A percentile compares a stretch with the other conserved stretches of the same genome.
Conservation (phyloP, 495 filamentous ascomycete genomes). For the Daldinia childiae region DNA sequence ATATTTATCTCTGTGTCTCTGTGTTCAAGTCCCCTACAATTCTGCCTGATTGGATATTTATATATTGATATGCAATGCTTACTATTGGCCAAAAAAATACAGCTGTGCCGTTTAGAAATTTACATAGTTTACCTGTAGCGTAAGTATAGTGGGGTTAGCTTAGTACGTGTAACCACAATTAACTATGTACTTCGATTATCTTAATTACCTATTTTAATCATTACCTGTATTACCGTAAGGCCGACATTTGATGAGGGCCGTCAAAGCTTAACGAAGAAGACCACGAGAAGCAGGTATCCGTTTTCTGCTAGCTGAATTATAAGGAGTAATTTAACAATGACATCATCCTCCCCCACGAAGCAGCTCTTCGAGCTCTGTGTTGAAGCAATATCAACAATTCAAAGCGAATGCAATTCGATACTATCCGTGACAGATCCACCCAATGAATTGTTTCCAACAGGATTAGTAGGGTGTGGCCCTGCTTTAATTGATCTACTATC, state of each 20-base stretch:
- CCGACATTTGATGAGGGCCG: no score
- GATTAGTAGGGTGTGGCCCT: constrained; percentile 50
- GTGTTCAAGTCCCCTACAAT: neutral
- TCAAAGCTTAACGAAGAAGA: no score
- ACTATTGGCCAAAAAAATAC: neutral
- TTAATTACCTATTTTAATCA: neutral
- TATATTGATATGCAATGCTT: neutral
- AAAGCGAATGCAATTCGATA: constrained; percentile 42
- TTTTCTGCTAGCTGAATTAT: no score
- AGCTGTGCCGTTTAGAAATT: no score
- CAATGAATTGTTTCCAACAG: constrained; percentile 28
- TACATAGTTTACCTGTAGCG: no score
- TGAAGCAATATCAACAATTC: constrained; percentile 37
- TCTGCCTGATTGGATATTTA: neutral
- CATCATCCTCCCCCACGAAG: constrained; percentile 32
- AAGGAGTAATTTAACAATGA: neutral
- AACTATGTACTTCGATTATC: neutral
- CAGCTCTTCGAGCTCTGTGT: constrained; percentile 39
- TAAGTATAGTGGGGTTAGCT: neutral
- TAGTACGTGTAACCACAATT: neutral
- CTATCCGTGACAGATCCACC: constrained; percentile 16
- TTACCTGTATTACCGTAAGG: neutral
- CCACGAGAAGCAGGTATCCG: no score
- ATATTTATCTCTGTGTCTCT: no score
- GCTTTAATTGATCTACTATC: constrained; percentile 51